These are phyloP conservation scores for Platanthera zijinensis DNA, from an alignment of 106 monocot species.

Conservation along the genomic window DNA sequence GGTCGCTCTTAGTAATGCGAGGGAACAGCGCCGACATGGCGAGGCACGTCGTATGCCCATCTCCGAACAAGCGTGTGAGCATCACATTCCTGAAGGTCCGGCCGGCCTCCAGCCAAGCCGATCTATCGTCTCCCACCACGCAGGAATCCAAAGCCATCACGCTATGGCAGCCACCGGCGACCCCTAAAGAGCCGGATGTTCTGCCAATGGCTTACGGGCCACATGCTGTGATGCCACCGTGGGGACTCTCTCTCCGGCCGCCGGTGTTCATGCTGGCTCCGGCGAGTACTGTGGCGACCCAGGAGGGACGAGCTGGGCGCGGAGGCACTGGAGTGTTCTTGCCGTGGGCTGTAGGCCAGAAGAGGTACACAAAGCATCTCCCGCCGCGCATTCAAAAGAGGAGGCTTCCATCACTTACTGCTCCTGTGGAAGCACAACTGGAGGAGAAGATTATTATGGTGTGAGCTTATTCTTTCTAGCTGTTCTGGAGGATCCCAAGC, in stretches of 20 bases:
- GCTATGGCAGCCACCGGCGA: slow-evolving; percentile 42
- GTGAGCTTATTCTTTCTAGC: not conserved
- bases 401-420: slow-evolving; percentile 30
- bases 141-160: slow-evolving; percentile 31
- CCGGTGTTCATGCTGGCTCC: slow-evolving; percentile 31
- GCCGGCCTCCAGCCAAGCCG: slow-evolving; percentile 16
- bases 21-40: slow-evolving; percentile 98
- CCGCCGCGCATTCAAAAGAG: slow-evolving; percentile 66
- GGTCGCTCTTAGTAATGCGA: slow-evolving; percentile 96
- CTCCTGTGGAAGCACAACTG: slow-evolving; percentile 21
- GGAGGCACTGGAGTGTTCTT: slow-evolving; percentile 61
- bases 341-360: slow-evolving; percentile 50
- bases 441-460: not conserved
- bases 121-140: slow-evolving; percentile 7
- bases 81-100: slow-evolving; percentile 78
- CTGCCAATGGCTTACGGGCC: slow-evolving; percentile 25
- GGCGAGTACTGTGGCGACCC: slow-evolving; percentile 6
- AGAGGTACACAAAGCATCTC: slow-evolving; percentile 67
- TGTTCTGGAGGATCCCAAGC: not conserved
- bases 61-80: slow-evolving; percentile 51
- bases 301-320: slow-evolving; percentile 15
- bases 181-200: slow-evolving; percentile 5
- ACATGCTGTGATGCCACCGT: slow-evolving; percentile 31
- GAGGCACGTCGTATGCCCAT: slow-evolving; percentile 88
- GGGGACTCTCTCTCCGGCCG: slow-evolving; percentile 36